Evolutionary conservation across 116 monocot species (phyloP).

Genomic region (Papilionanthe hybrid): DNA sequence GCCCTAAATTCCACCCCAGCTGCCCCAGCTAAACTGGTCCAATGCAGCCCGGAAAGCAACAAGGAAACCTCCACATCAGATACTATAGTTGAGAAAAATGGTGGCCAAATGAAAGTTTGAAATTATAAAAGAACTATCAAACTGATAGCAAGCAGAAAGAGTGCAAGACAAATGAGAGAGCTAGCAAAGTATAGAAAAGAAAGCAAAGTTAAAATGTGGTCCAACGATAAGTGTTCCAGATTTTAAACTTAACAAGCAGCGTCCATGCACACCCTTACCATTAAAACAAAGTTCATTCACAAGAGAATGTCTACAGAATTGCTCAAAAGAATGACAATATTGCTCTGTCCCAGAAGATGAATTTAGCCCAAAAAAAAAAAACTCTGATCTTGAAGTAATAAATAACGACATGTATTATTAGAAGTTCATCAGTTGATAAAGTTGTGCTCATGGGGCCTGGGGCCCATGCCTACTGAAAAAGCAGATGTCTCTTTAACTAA

Average conservation of each 20-base stretch:
- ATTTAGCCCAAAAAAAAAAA: no score
- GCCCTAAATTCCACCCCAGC: no score
- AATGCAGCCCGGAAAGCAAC: not conserved
- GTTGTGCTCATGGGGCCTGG: no score
- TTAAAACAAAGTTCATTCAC: constrained; percentile 1
- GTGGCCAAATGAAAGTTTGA: not conserved
- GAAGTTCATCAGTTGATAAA: no score
- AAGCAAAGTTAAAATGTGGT: not conserved
- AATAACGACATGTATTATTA: no score
- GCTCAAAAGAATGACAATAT: not conserved
- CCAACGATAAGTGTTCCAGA: not conserved
- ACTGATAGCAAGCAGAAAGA: not conserved
- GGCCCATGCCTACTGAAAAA: no score
- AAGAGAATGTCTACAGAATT: not conserved
- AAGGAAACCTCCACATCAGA: not conserved
- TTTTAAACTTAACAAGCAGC: not conserved
- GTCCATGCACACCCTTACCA: not conserved
- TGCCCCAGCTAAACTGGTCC: not conserved
- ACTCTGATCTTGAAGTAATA: no score
- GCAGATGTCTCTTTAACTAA: no score
- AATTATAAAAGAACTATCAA: not conserved
- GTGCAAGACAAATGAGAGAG: not conserved
- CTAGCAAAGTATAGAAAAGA: not conserved
- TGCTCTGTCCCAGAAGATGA: no score
- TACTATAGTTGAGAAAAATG: not conserved